A percentile compares a stretch with the other conserved stretches of the same genome.
phyloP scores from a whole-genome alignment of 164 flowering plant species.

The Cinnamomum micranthum region DNA sequence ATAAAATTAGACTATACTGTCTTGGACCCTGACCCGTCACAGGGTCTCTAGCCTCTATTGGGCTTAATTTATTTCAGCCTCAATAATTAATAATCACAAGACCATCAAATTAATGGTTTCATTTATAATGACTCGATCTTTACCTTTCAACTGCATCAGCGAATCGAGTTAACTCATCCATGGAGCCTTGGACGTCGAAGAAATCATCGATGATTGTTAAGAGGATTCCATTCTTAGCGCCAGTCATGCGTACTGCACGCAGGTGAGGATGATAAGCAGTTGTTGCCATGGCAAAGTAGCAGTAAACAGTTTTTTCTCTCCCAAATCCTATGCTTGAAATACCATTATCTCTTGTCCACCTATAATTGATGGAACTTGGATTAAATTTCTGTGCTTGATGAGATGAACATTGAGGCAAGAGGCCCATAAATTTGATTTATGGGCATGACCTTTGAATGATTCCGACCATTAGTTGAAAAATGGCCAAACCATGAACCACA shows the following conservation, averaged over 20 bases:
- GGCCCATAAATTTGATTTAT: too few relatives aligned
- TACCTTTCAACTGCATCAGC: constrained; percentile 5
- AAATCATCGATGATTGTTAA: constrained; percentile 4
- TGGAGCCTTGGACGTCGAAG: background rate
- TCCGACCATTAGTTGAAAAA: background rate
- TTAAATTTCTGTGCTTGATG: too few relatives aligned
- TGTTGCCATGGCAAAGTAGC: constrained; percentile 4
- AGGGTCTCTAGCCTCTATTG: background rate
- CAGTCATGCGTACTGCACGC: background rate
- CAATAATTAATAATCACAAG: background rate
- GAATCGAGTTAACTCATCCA: background rate
- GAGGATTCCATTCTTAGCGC: constrained; percentile 5
- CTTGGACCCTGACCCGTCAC: background rate
- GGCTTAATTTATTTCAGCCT: background rate
- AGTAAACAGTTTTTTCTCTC: background rate
- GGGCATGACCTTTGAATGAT: too few relatives aligned
- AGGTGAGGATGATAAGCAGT: background rate
- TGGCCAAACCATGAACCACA: too few relatives aligned
- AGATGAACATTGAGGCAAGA: too few relatives aligned
- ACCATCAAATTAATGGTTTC: background rate
- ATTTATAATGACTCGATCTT: too few relatives aligned
- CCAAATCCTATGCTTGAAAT: background rate
- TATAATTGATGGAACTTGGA: background rate
- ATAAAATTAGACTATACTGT: background rate
- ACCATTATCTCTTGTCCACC: constrained; percentile 5